Evolutionary conservation across 176 grass and related monocot species (phyloP), one percentile per base, ranked within the genome.

Genomic region (Thalia dealbata): DNA sequence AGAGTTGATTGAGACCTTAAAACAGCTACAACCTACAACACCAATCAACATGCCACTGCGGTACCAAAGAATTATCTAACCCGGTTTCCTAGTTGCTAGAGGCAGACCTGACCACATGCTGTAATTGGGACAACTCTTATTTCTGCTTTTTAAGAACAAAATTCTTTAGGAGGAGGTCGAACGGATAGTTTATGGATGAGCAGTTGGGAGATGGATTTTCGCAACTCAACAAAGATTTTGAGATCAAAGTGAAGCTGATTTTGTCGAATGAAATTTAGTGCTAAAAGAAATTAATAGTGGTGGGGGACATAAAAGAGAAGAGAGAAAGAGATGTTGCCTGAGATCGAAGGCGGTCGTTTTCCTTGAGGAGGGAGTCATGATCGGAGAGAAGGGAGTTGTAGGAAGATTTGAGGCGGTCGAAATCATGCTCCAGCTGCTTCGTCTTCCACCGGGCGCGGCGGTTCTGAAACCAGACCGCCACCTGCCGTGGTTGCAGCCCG

Each of bases 391-490:
- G 93, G 25, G 80, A 78, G 14, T 90, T 82, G 25, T 90, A 90
- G 25, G 86, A 81, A 21, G 82, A 80, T 76, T 88, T 96, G 76
- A 96, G 89, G 6, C 75, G 61, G 78, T 90, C 89, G 10, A 86
- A 96, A 76, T 96, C 93, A 54, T 79, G 83, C 82, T 96, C 93
- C 3, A 96, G 86, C 79, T 92, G 89, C 87, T 96, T 96, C 1
- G 80, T 92, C 81, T 96, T 96, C 93, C 87, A 96, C 14, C 93
- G 82, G 52, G 93, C 87, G 41, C 89, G 93, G 42, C 93, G 89
- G 80, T 96, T 92, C 78, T 96, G 93, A 60, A 96, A 96, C 93
- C 93, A 96, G 1, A 96, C 87, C 0, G 93, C 93, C 69, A 96
- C 86, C 78, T 96, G 93, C 73, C 92, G 76, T 0, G 92, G 93